Conservation (phyloP, 768 basidiomycete genomes). For the Pulveroboletus sp. region DNA sequence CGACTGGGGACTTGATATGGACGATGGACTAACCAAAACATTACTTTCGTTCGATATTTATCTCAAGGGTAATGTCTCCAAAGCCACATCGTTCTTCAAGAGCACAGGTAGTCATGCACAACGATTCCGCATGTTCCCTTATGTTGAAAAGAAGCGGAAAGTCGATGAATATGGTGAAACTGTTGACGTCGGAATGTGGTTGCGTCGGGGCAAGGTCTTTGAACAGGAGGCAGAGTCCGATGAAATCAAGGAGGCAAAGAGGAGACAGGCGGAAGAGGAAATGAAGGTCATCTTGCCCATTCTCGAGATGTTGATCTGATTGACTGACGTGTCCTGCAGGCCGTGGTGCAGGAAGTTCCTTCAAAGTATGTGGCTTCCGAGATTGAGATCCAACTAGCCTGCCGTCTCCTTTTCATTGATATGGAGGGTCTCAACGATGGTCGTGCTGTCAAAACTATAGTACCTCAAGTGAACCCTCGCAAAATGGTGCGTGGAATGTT, state of each 20-base stretch:
- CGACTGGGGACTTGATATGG: conserved; percentile 72
- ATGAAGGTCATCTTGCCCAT: conserved; percentile 46
- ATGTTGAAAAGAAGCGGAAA: conserved; percentile 84
- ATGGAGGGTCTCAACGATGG: conserved; percentile 97
- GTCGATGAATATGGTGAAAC: conserved; percentile 97
- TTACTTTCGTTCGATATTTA: conserved; percentile 93
- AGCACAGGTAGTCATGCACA: conserved; percentile 63
- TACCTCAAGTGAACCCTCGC: conserved; percentile 93
- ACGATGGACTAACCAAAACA: conserved; percentile 70
- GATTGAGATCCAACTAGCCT: conserved; percentile 75
- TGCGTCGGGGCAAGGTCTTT: conserved; percentile 84
- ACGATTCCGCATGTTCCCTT: conserved; percentile 96
- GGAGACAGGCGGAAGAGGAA: conserved; percentile 68
- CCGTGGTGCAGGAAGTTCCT: conserved; percentile 76
- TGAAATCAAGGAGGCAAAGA: conserved; percentile 67
- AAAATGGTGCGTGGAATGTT: conserved; percentile 64
- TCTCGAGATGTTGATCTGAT: not conserved
- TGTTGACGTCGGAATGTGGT: conserved; percentile 93
- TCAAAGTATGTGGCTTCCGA: conserved; percentile 83
- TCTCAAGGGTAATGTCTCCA: conserved; percentile 91
- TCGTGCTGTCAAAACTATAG: conserved; percentile 92
- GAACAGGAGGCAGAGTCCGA: conserved; percentile 87
- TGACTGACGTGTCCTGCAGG: conserved; percentile 38
- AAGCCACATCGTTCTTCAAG: conserved; percentile 84
- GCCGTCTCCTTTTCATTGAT: conserved; percentile 86